Conservation (phyloP, 306 rosid genomes). For the Cucumis melo region DNA sequence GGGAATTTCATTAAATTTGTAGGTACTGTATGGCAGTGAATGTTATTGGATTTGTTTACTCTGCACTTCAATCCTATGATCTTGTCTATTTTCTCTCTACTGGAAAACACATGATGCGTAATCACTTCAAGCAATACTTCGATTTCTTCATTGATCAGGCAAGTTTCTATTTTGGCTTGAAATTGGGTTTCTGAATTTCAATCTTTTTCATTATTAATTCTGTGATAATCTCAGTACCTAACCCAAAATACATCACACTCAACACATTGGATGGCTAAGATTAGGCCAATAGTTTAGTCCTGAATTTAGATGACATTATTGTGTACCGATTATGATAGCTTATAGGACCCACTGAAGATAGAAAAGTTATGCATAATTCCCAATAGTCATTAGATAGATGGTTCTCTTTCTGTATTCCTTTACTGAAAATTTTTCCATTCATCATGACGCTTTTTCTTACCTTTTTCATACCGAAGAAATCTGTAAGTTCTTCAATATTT, state of each 20-base stretch:
- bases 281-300: neutral
- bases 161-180: slow-evolving; percentile 7
- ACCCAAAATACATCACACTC: neutral
- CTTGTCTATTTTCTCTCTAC: slow-evolving; percentile 26
- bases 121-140: slow-evolving; percentile 26
- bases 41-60: slow-evolving; percentile 57
- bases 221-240: slow-evolving; percentile 6
- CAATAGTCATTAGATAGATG: neutral
- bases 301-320: neutral
- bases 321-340: slow-evolving; percentile 2
- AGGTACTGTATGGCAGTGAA: slow-evolving; percentile 47
- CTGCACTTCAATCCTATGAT: slow-evolving; percentile 41
- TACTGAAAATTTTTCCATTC: neutral
- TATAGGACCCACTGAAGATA: slow-evolving; percentile 15
- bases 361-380: neutral
- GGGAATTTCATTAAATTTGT: slow-evolving; percentile 10
- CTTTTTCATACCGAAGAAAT: neutral
- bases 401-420: slow-evolving; percentile 1
- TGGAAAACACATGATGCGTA: slow-evolving; percentile 26
- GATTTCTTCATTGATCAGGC: slow-evolving; percentile 76
- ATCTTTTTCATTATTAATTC: neutral
- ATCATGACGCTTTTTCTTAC: neutral
- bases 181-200: neutral
- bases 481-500: neutral
- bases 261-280: neutral